Evolutionary conservation across 2,329 filamentous ascomycete species (phyloP).

Genomic region (Cladobotryum mycophilum): DNA sequence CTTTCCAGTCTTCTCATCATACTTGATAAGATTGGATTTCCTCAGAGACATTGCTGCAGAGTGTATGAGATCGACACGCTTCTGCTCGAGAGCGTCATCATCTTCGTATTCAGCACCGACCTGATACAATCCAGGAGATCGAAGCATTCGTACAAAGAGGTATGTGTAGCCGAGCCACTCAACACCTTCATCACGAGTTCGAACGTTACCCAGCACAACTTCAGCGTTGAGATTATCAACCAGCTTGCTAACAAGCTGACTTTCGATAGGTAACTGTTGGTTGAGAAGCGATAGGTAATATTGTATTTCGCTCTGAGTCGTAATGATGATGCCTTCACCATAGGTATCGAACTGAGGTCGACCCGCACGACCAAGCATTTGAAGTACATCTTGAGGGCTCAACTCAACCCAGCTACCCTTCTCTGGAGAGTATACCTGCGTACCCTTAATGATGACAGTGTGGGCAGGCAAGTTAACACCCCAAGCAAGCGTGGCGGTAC

Average conservation of each 20-base stretch:
- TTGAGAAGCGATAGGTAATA: constrained; percentile 97
- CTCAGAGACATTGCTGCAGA: constrained; percentile 84
- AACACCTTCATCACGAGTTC: constrained; percentile 90
- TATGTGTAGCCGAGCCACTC: constrained; percentile 99
- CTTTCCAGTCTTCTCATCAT: constrained; percentile 87
- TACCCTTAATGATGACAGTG: constrained; percentile 98
- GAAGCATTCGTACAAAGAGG: constrained; percentile 93
- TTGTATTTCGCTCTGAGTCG: constrained; percentile 87
- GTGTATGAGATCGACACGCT: constrained; percentile 94
- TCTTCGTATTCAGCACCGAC: constrained; percentile 94
- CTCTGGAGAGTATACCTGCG: constrained; percentile 94
- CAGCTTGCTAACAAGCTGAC: constrained; percentile 85
- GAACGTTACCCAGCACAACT: constrained; percentile 87
- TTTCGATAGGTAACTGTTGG: constrained; percentile 95
- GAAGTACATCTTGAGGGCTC: constrained; percentile 92
- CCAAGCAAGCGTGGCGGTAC: constrained; percentile 97
- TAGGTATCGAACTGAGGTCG: constrained; percentile 96
- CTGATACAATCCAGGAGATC: constrained; percentile 89
- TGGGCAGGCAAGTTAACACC: constrained; percentile 97
- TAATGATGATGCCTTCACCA: constrained; percentile 98
- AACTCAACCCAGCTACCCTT: constrained; percentile 98
- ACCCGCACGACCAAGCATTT: constrained; percentile 97
- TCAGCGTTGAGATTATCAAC: constrained; percentile 97
- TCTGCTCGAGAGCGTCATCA: constrained; percentile 86
- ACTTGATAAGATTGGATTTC: constrained; percentile 84